Conservation (phyloP, 768 basidiomycete species). For the Coprinopsis marcescibilis region DNA sequence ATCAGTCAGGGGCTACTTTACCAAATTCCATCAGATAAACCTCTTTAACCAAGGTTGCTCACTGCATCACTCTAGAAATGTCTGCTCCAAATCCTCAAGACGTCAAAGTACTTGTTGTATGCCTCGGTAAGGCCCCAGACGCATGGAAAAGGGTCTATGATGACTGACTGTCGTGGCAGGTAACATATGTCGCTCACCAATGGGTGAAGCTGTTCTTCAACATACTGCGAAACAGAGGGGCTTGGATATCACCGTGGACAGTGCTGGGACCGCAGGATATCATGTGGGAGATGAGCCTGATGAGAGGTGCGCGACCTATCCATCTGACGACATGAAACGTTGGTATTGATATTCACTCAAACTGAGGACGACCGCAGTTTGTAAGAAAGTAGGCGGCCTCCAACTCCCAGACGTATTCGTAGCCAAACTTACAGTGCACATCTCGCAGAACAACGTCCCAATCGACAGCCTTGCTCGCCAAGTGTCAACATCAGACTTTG, state of each 20-base stretch:
- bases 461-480: constrained; percentile 68
- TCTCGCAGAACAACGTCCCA: constrained; percentile 57
- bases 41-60: neutral
- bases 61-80: constrained; percentile 9
- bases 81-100: constrained; percentile 21
- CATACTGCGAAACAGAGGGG: constrained; percentile 63
- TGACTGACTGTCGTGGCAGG: constrained; percentile 29
- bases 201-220: constrained; percentile 84
- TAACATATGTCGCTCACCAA: constrained; percentile 86
- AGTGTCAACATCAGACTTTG: constrained; percentile 63
- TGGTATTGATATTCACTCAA: constrained; percentile 20
- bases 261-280: constrained; percentile 81
- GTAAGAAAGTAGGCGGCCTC: constrained; percentile 50
- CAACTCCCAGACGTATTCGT: neutral
- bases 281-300: constrained; percentile 84
- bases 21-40: constrained; percentile 1
- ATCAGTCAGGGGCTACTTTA: constrained; percentile 8
- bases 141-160: constrained; percentile 5
- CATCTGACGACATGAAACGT: constrained; percentile 2
- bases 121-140: constrained; percentile 55
- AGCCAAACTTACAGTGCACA: neutral
- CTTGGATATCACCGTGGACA: constrained; percentile 67
- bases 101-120: constrained; percentile 66
- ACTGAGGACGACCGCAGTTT: constrained; percentile 67
- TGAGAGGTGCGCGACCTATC: constrained; percentile 45